These are phyloP conservation scores for Colletotrichum tamarilloi DNA, from an alignment of 2,329 filamentous ascomycete genomes.

Conservation along the genomic window DNA sequence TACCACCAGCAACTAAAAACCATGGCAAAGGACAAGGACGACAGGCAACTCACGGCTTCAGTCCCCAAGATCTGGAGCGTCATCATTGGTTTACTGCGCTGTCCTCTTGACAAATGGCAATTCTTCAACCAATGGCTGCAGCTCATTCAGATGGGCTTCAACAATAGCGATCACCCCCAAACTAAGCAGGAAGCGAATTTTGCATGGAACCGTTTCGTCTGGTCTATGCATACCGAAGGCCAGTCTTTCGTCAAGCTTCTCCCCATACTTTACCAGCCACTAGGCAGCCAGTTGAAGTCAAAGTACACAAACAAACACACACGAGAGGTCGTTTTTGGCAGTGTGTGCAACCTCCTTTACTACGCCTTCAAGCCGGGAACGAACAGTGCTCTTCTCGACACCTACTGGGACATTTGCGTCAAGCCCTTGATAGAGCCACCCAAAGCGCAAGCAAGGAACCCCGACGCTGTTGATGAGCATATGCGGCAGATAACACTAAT, in stretches of 20 bases:
- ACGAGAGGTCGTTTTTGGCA: slow-evolving; percentile 69
- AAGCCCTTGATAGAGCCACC: slow-evolving; percentile 60
- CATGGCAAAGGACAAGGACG: slow-evolving; percentile 74
- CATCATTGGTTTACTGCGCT: slow-evolving; percentile 81
- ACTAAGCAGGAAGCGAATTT: slow-evolving; percentile 82
- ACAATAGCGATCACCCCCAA: slow-evolving; percentile 73
- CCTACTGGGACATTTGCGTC: slow-evolving; percentile 83
- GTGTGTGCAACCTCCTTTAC: slow-evolving; percentile 84
- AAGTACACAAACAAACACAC: slow-evolving; percentile 70
- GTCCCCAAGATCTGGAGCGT: slow-evolving; percentile 93
- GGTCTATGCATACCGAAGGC: slow-evolving; percentile 74
- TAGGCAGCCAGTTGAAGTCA: slow-evolving; percentile 75
- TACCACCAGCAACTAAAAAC: slow-evolving; percentile 74
- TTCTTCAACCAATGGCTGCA: slow-evolving; percentile 80
- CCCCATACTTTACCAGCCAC: slow-evolving; percentile 70
- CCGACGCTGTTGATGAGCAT: slow-evolving; percentile 59
- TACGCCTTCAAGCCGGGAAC: slow-evolving; percentile 81
- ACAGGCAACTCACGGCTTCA: slow-evolving; percentile 59
- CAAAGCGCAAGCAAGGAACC: slow-evolving; percentile 46
- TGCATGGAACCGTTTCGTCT: slow-evolving; percentile 89
- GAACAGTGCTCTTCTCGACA: slow-evolving; percentile 73
- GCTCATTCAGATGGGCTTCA: slow-evolving; percentile 86
- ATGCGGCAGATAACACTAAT: slow-evolving; percentile 72
- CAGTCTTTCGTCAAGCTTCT: slow-evolving; percentile 66
- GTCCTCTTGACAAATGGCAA: slow-evolving; percentile 75